Conservation (phyloP, 257 asterid genomes). For the Echium plantagineum region DNA sequence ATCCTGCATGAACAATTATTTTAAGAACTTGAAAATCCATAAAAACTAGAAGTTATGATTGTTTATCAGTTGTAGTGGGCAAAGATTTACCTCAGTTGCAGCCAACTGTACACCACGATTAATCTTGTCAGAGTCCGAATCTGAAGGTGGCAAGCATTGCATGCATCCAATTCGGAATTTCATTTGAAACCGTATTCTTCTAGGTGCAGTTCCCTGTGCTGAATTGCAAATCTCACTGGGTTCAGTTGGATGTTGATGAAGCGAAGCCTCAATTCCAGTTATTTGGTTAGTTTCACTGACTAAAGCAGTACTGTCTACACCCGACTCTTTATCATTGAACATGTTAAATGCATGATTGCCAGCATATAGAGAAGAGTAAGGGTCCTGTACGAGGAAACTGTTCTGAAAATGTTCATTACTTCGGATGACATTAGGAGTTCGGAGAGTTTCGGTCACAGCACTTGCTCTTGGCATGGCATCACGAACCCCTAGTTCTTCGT, state of each 20-base stretch:
- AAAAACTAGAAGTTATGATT: neutral
- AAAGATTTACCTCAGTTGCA: slow-evolving; percentile 32
- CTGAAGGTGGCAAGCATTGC: slow-evolving; percentile 22
- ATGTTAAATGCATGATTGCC: slow-evolving; percentile 17
- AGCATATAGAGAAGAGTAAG: slow-evolving; percentile 10
- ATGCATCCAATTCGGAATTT: slow-evolving; percentile 45
- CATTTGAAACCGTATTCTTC: slow-evolving; percentile 52
- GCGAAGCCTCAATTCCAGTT: slow-evolving; percentile 47
- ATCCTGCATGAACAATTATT: slow-evolving; percentile 36
- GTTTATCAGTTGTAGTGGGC: neutral
- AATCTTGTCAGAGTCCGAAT: slow-evolving; percentile 16
- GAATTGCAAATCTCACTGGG: slow-evolving; percentile 6
- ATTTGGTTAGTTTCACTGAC: slow-evolving; percentile 19
- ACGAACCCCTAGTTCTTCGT: slow-evolving; percentile 31
- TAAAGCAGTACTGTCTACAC: slow-evolving; percentile 13
- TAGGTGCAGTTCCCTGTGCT: slow-evolving; percentile 52
- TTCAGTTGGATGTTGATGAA: slow-evolving; percentile 22
- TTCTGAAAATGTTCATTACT: slow-evolving; percentile 12
- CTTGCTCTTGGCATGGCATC: slow-evolving; percentile 17
- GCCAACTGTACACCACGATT: slow-evolving; percentile 15
- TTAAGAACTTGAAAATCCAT: neutral
- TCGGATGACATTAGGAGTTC: no score
- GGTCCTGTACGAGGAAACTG: slow-evolving; percentile 7
- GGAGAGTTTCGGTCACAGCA: slow-evolving; percentile 1
- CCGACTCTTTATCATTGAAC: slow-evolving; percentile 9